A percentile compares a stretch with the other conserved stretches of the same genome.
Evolutionary conservation across 768 basidiomycete species (phyloP).

Genomic region (Pholiota microspora): DNA sequence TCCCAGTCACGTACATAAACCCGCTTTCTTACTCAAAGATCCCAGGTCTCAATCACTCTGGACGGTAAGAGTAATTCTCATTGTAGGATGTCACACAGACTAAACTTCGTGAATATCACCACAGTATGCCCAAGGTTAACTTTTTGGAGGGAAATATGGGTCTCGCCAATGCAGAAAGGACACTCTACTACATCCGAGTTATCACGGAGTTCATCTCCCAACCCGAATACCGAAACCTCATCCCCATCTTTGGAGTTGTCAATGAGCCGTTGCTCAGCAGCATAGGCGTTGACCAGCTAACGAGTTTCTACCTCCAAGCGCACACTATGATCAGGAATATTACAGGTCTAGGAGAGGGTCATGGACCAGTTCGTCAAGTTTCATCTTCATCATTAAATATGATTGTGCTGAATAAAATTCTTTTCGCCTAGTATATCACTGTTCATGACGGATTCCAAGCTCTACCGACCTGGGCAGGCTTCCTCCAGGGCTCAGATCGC

Average conservation of each 20-base stretch:
- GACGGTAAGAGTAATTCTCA: slow-evolving; percentile 40
- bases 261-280: slow-evolving; percentile 51
- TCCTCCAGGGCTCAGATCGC: slow-evolving; percentile 56
- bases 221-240: slow-evolving; percentile 47
- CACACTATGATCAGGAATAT: slow-evolving; percentile 62
- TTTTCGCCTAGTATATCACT: slow-evolving; percentile 45
- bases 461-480: slow-evolving; percentile 40
- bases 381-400: neutral
- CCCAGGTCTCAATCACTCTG: slow-evolving; percentile 53
- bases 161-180: slow-evolving; percentile 78
- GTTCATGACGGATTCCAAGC: slow-evolving; percentile 47
- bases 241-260: slow-evolving; percentile 59
- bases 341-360: slow-evolving; percentile 74
- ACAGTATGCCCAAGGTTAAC: slow-evolving; percentile 50
- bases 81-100: neutral
- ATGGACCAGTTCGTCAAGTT: slow-evolving; percentile 37
- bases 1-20: too few species aligned
- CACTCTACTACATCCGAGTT: slow-evolving; percentile 72
- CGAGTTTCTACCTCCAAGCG: slow-evolving; percentile 58
- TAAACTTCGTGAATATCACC: neutral
- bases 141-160: slow-evolving; percentile 77
- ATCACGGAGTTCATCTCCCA: slow-evolving; percentile 81
- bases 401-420: neutral
- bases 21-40: too few species aligned
- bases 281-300: slow-evolving; percentile 54